These are phyloP conservation scores for Aureobasidium namibiae DNA, from an alignment of 2,329 filamentous ascomycete species.

Conservation along the genomic window DNA sequence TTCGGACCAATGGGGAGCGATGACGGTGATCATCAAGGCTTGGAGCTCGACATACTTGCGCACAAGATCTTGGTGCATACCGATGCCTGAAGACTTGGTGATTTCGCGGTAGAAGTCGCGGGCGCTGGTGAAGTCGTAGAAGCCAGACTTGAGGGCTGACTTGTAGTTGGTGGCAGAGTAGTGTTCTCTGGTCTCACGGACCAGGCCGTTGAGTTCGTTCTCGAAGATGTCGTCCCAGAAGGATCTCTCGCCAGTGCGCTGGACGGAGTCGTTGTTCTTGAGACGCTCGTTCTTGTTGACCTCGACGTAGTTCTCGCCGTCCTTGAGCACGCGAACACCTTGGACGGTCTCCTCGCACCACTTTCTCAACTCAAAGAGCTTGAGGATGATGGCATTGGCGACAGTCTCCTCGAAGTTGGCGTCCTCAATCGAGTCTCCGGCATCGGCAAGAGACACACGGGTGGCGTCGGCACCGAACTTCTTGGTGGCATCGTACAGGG, in stretches of 20 bases:
- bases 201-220: slow-evolving; percentile 82
- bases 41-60: slow-evolving; percentile 79
- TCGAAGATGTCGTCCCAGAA: slow-evolving; percentile 87
- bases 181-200: slow-evolving; percentile 68
- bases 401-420: slow-evolving; percentile 96
- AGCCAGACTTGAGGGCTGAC: slow-evolving; percentile 70
- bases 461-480: slow-evolving; percentile 95
- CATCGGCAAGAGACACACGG: slow-evolving; percentile 85
- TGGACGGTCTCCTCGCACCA: slow-evolving; percentile 84
- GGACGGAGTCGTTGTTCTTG: slow-evolving; percentile 48
- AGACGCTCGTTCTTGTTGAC: slow-evolving; percentile 34
- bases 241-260: slow-evolving; percentile 65
- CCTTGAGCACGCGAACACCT: slow-evolving; percentile 43
- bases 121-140: slow-evolving; percentile 85
- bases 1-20: slow-evolving; percentile 90
- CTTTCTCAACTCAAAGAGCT: slow-evolving; percentile 73
- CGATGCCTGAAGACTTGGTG: slow-evolving; percentile 64
- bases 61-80: slow-evolving; percentile 78
- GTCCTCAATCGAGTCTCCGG: slow-evolving; percentile 87
- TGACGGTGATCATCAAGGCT: slow-evolving; percentile 69
- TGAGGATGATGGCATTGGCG: slow-evolving; percentile 82
- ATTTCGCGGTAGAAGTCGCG: slow-evolving; percentile 87
- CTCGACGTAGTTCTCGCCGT: slow-evolving; percentile 35
- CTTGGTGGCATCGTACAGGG: slow-evolving; percentile 70
- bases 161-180: slow-evolving; percentile 78